phyloP scores from a whole-genome alignment of 176 grass and related monocot species.

The Juncus inflexus region DNA sequence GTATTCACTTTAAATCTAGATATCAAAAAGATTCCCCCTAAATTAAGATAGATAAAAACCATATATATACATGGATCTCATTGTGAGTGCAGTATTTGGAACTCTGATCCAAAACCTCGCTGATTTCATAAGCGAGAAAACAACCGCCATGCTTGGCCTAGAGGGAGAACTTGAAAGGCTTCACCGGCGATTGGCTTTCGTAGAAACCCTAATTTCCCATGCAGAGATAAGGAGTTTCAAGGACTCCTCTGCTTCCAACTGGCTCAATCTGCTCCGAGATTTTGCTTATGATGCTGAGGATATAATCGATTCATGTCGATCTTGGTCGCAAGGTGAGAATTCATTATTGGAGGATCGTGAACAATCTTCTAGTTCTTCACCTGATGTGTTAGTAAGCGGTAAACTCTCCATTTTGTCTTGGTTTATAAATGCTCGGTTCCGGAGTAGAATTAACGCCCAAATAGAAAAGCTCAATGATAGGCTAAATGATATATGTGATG shows the following conservation, averaged over 20 bases:
- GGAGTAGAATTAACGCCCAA: background rate
- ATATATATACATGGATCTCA: background rate
- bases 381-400: background rate
- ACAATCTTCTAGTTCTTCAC: background rate
- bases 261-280: background rate
- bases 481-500: background rate
- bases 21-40: too few relatives aligned
- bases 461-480: background rate
- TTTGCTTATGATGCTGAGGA: background rate
- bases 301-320: background rate
- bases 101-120: background rate
- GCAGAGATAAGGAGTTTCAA: background rate
- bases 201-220: background rate
- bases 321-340: background rate
- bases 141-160: background rate
- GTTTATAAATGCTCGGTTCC: background rate
- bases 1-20: too few relatives aligned
- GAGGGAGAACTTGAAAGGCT: background rate
- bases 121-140: background rate
- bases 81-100: background rate
- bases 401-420: background rate
- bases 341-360: background rate
- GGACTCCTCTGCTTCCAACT: background rate
- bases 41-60: too few relatives aligned
- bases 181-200: background rate